Base-by-base conservation (phyloP, 352 stramenopile species). In the Sclerospora graminicola region DNA sequence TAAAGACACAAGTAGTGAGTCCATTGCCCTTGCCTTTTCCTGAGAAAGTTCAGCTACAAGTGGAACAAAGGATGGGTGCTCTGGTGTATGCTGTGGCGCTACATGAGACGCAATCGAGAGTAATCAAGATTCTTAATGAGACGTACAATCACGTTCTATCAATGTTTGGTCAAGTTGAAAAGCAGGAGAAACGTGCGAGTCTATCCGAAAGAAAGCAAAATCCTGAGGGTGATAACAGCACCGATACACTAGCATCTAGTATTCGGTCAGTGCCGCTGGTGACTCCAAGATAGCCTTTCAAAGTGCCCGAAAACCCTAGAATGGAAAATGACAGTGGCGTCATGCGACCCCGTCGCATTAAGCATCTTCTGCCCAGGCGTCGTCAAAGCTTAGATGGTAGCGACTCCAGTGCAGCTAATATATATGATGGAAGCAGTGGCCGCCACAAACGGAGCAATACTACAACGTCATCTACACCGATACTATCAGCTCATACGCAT, bases 361-460 rank as follows among this genome's bases (percentile, higher is more conserved):
- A 69, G 15, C 35, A 66, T 3, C 47, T 65, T 2, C 30, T 84
- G 6, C 67, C 65, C 21, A 60, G 66, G 26, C 63, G 75, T 34
- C 66, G 69, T 0, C 60, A 76, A 19, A 78, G 60, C 40, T 46
- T 69, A 2, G 66, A 82, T 40, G 67, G 66, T 13, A 85, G 69
- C 28, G 71, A 70, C 30, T 88, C 68, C 9, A 85, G 69, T 32
- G 37, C 69, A 11, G 74, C 81, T 32, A n/a, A n/a, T n/a, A n/a
- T n/a, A n/a, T n/a, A n/a, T n/a, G n/a, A n/a, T n/a, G n/a, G n/a
- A n/a, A n/a, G 66, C 38, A 55, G 58, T 0, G 58, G 59, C 18
- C 62, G 72, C 8, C 67, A 72, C 5, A 88, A 88, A 48, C 69
- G 75, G n/a, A 85, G 69, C 37, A 88, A 82, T 27, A 81, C 66